Evolutionary conservation across 2,329 filamentous ascomycete species (phyloP), one percentile per base, ranked within the genome.

Genomic region (Davidsoniella neocaledoniae): DNA sequence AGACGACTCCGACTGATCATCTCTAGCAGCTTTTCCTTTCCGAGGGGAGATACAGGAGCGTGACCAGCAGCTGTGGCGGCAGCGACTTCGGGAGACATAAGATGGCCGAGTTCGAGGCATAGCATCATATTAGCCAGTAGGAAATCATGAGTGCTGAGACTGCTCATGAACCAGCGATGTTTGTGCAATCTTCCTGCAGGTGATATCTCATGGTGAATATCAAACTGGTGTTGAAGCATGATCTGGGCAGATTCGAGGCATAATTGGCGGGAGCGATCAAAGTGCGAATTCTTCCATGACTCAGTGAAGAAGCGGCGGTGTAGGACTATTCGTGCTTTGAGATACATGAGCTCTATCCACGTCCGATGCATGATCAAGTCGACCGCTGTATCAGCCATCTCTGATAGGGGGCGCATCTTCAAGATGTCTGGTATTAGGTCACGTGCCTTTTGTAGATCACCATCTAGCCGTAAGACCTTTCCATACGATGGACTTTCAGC

Each of bases 261-360:
- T 0, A 62, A 60, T 41, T 58, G 57, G 5, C 68, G 61, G 0
- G 69, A 71, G 51, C 64, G 63, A 21, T 57, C 55, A 49, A 64
- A 70, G 5, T 58, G 59, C 1, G 54, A 12, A 48, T 68, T 61
- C 1, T 57, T 60, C 17, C 63, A 61, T 0, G 62, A 65, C 0
- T 55, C 33, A 4, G 56, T 56, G 17, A 63, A 54, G 45, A 60
- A 63, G 16, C 55, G 54, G 0, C 72, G 63, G 57, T 74, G 70
- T 14, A 75, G 61, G 21, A 74, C 64, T 54, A 71, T 74, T 6
- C 71, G 59, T 14, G 64, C 66, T 55, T 71, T 72, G 48, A 66
- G 63, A 54, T 67, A 71, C 62, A 69, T 66, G 52, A 71, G 57
- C 58, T 71, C 67, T 46, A 72, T 61, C 59, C 71, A 68, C 16